Evolutionary conservation across 805 yeast species (phyloP), one percentile per base, ranked within the genome.

Genomic region (Starmerella sirachaensis): DNA sequence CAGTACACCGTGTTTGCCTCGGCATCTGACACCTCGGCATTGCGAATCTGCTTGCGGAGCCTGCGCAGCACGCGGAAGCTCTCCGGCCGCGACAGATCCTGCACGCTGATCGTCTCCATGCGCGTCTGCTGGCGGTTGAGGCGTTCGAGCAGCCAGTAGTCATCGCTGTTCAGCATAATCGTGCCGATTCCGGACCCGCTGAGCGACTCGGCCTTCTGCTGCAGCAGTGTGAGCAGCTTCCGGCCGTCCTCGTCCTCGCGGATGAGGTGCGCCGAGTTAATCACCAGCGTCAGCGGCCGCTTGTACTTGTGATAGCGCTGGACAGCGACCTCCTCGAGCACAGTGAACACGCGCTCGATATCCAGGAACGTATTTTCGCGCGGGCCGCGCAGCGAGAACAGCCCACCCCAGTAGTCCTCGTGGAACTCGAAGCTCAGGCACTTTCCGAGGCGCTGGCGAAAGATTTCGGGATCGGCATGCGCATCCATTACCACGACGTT

Each of bases 81-180:
- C 42, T 79, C 76, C 0, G 35, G 31, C 14, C 82, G 60, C 26
- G 62, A 60, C 41, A 82, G 68, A 52, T 81, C 57, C 33, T 72
- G 63, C 25, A 81, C 77, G 42, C 78, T 74, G 37, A 82, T 61
- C 17, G 80, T 74, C 37, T 82, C 91, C 31, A 82, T 57, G 23
- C 88, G 65, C 0, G 93, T 82, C 0, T 85, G 82, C 14, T 78
- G 61, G 38, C 67, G 67, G 50, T 77, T 78, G 46, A 82, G 61
- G 39, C 84, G 70, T 49, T 81, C 91, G 55, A 79, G 82, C 1
- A 82, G 68, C 93, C 93, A 82, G 57, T 82, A 82, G 51, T 82
- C 93, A 55, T 81, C 93, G 43, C 81, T 72, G 50, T 78, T 78
- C 63, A 81, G 80, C 10, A 81, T 63, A 58, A 80, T 71, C 0